Evolutionary conservation across 352 stramenopile species (phyloP), one percentile per base, ranked within the genome.

Genomic region (Thalassiosira hispida): DNA sequence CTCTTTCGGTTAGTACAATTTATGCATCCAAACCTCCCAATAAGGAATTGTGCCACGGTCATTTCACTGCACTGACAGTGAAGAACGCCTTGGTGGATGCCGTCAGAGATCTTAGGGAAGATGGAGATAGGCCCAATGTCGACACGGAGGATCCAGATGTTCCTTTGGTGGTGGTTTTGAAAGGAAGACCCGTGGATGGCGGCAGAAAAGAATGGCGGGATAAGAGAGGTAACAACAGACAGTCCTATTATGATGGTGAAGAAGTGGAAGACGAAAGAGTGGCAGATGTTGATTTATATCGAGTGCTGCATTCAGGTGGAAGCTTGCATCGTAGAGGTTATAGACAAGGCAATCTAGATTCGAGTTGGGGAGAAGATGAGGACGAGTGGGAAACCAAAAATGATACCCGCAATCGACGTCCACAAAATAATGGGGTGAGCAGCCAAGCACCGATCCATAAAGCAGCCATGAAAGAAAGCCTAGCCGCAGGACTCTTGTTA

Each of bases 241-340:
- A n/a, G n/a, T n/a, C 20, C 23, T 44, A 20, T 33, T 47, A 68
- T 53, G 14, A 52, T 44, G 22, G 22, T 42, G 72, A 55, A 27
- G 27, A 55, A 18, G 42, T 69, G 44, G 61, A 63, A 44, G 61
- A 66, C 18, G 20, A 57, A 77, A 20, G 63, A 14, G 72, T 79
- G 3, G 87, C 85, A 20, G 67, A 87, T 33, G 70, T 92, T 1
- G 85, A 91, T 25, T 67, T 96, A 3, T 96, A 96, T 72, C 73
- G 90, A 63, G 85, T 75, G 42, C 56, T 93, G 5, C 85, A 92
- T 72, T 83, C 80, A 7, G 72, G 76, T 1, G 82, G 85, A 9
- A 92, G 83, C 74, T 80, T 96, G 33, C 92, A 96, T 77, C 89
- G 92, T 65, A 77, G 93, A n/a, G 89, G 90, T 4, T 96, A 96